Conservation (phyloP, 208 protist genomes). For the Crithidia mellificae region DNA sequence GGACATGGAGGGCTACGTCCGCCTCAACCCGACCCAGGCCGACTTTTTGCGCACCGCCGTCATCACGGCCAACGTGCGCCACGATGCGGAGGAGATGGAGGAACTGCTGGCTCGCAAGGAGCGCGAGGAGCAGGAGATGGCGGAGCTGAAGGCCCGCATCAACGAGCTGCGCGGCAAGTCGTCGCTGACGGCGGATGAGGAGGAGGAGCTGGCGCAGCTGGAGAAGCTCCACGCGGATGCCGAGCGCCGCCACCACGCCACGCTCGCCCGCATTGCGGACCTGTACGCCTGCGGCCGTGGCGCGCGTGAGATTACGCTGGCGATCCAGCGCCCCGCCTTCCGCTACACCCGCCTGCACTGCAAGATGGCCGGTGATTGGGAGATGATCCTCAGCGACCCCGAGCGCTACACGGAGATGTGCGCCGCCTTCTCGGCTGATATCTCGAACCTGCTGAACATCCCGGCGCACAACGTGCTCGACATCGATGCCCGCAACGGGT, state of each 20-base stretch:
- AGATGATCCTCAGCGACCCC: conserved; percentile 46
- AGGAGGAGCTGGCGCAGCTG: conserved; percentile 76
- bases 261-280: conserved; percentile 56
- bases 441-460: conserved; percentile 47
- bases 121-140: conserved; percentile 64
- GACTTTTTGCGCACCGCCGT: conserved; percentile 42
- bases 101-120: conserved; percentile 46
- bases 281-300: conserved; percentile 64
- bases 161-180: conserved; percentile 50
- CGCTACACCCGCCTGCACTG: conserved; percentile 63
- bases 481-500: conserved; percentile 48
- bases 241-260: conserved; percentile 57
- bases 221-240: conserved; percentile 48
- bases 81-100: conserved; percentile 73
- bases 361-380: conserved; percentile 72
- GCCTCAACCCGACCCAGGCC: conserved; percentile 44
- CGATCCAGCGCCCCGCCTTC: conserved; percentile 36
- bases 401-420: conserved; percentile 44
- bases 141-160: conserved; percentile 55
- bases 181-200: conserved; percentile 61
- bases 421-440: conserved; percentile 47
- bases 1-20: conserved; percentile 61
- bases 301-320: conserved; percentile 58
- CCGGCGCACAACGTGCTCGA: conserved; percentile 49
- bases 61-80: conserved; percentile 39